Conservation (phyloP, 768 basidiomycete species). For the Sarcodon sp. region DNA sequence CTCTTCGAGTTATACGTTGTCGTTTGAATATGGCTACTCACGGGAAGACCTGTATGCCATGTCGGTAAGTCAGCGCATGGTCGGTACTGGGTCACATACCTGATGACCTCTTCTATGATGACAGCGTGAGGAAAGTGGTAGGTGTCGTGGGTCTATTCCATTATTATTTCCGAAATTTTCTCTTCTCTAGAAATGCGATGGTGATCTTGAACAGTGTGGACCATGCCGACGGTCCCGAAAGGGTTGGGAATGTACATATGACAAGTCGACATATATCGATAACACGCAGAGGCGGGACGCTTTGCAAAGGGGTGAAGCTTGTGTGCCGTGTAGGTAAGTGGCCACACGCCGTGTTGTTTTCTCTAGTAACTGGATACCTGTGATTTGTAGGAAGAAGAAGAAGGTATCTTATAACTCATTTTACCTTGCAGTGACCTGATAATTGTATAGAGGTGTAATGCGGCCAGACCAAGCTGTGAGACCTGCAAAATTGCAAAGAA, state of each 20-base stretch:
- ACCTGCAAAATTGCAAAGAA: background rate
- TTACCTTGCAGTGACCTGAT: background rate
- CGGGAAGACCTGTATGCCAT: background rate
- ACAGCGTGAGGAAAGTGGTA: background rate
- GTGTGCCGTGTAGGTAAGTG: background rate
- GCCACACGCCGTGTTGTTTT: background rate
- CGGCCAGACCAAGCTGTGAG: background rate
- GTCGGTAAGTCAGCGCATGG: background rate
- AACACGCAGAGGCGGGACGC: background rate
- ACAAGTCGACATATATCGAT: background rate
- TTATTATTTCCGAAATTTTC: background rate
- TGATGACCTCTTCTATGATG: background rate
- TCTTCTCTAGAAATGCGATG: background rate
- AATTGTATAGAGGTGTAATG: background rate
- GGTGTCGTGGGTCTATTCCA: background rate
- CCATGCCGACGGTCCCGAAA: background rate
- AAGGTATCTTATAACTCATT: background rate
- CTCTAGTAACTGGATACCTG: background rate
- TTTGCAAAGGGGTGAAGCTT: background rate
- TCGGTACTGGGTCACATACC: background rate
- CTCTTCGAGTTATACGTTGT: too few species aligned
- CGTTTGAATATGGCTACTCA: too few species aligned
- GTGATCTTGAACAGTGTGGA: background rate
- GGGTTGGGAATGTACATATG: background rate
- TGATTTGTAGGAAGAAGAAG: background rate